Evolutionary conservation across 441 rosid species (phyloP), one percentile per base, ranked within the genome.

Genomic region (Pelargonium australe): DNA sequence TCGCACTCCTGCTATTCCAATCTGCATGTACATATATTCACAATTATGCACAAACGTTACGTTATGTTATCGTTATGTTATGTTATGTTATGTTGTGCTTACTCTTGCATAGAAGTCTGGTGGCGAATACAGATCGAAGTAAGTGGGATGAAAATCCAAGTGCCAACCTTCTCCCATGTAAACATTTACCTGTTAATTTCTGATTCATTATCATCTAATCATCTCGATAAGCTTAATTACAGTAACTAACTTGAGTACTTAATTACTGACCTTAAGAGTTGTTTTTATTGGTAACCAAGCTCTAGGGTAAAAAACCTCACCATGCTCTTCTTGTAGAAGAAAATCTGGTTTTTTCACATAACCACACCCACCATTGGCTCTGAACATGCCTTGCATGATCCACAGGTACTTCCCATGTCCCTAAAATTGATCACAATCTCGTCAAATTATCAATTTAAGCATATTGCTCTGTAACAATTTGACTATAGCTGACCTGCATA

Each of bases 381-480:
- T 82, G 69, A 90, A 90, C 95, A 88, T 79, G 31, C 92, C 92
- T 80, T 88, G 85, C 96, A 90, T 90, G 41, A 78, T 77, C 89
- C 87, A 80, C 10, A 90, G 84, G 69, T 71, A 64, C 75, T 72
- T 88, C 68, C 84, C 88, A 64, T 77, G 65, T 61, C 91, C 85
- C 92, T 86, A 73, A 31, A 12, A 62, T 19, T 34, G 40, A 34
- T 34, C 7, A 34, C 40, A 34, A 34, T 34, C 40, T 34, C 64
- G 8, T 34, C 64, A 19, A 61, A 61, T 19, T 3, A 34, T 34
- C 40, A 34, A 34, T 4, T 34, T 34, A 34, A 34, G 5, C 10
- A 61, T 0, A 61, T 20, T 20, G 23, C 13, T 19, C 40, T 34
- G 5, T 34, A 34, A 34, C 40, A 34, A 12, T 19, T 20, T 10